Percentiles rank a stretch among this genome's conserved stretches.
Conservation (phyloP, 208 protist genomes). For the Wallacemonas rigidus region DNA sequence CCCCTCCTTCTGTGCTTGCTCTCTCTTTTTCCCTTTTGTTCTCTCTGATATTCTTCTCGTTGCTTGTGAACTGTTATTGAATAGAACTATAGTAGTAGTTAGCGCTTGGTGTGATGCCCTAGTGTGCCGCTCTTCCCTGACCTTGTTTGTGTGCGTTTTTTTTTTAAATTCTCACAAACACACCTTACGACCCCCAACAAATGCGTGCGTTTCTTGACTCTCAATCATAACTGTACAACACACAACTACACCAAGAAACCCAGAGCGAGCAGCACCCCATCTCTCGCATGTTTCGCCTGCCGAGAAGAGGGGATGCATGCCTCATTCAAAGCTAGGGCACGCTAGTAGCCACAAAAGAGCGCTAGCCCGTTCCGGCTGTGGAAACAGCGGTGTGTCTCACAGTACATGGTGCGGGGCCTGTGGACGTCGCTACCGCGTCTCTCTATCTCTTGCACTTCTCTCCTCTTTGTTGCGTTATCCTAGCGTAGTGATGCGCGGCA, state of each 20-base stretch:
- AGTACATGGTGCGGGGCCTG: no score
- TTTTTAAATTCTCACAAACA: not conserved
- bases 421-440: no score
- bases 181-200: slow-evolving; percentile 6
- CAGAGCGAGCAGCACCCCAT: no score
- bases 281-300: no score
- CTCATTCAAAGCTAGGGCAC: no score
- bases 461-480: no score
- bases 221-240: slow-evolving; percentile 9
- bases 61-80: slow-evolving; percentile 19
- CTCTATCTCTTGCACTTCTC: no score
- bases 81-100: slow-evolving; percentile 17
- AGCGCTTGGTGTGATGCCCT: slow-evolving; percentile 6
- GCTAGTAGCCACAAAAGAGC: no score
- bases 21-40: slow-evolving; percentile 10
- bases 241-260: not conserved
- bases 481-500: no score
- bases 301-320: no score
- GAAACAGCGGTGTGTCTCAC: no score
- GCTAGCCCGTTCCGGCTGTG: no score
- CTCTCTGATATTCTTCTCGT: slow-evolving; percentile 14
- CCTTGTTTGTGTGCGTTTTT: slow-evolving; percentile 6
- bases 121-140: slow-evolving; percentile 1
- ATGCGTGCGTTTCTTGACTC: slow-evolving; percentile 15
- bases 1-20: not conserved